Conservation (phyloP, 2,329 filamentous ascomycete genomes). For the Paecilomyces sp. region DNA sequence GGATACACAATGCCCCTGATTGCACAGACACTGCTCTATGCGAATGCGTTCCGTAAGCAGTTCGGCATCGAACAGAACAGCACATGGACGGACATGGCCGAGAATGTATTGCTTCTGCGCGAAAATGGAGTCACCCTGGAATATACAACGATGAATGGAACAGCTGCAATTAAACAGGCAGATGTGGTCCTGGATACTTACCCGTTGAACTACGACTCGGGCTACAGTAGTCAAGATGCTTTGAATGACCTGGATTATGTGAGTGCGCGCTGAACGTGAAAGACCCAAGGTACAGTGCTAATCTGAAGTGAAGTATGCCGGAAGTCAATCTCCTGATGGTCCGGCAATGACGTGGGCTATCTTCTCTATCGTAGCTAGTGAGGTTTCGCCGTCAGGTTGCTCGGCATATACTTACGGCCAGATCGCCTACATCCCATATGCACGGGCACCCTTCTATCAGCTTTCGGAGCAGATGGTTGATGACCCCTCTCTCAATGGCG, state of each 20-base stretch:
- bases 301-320: conserved; percentile 48
- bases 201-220: conserved; percentile 53
- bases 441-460: conserved; percentile 61
- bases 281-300: neutral
- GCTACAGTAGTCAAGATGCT: conserved; percentile 43
- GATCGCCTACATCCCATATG: conserved; percentile 57
- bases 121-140: conserved; percentile 58
- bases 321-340: conserved; percentile 59
- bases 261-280: conserved; percentile 11
- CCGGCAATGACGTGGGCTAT: conserved; percentile 69
- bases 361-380: conserved; percentile 60
- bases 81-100: conserved; percentile 51
- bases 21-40: conserved; percentile 47
- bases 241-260: conserved; percentile 57
- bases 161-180: conserved; percentile 61
- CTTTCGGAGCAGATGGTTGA: conserved; percentile 64
- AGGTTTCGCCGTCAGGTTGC: conserved; percentile 59
- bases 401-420: conserved; percentile 62
- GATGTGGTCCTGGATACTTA: conserved; percentile 63
- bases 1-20: conserved; percentile 62
- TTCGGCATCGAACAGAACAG: conserved; percentile 50
- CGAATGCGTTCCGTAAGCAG: conserved; percentile 50
- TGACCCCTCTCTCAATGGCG: conserved; percentile 53
- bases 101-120: conserved; percentile 50
- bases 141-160: conserved; percentile 60